phyloP scores from a whole-genome alignment of 768 basidiomycete genomes.

The Lyophyllum decastes region DNA sequence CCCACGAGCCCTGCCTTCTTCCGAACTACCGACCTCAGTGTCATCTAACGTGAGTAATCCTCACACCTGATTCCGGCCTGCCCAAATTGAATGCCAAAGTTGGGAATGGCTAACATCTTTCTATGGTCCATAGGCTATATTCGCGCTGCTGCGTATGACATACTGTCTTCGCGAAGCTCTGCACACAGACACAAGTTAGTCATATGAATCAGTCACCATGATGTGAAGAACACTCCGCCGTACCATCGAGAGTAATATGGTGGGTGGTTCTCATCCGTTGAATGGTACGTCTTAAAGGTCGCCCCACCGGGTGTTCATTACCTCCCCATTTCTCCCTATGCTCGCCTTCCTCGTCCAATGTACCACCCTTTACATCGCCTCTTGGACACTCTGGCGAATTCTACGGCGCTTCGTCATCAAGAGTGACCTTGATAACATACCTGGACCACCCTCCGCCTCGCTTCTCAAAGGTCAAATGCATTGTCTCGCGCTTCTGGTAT shows the following conservation, averaged over 20 bases:
- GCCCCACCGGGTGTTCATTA: no score
- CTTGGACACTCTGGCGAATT: constrained; percentile 4
- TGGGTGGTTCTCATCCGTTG: not conserved
- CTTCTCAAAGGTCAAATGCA: not conserved
- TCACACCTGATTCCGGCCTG: not conserved
- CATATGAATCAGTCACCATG: not conserved
- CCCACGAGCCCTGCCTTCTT: not conserved
- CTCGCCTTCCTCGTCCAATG: not conserved
- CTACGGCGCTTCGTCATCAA: not conserved
- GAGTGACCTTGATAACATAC: constrained; percentile 5
- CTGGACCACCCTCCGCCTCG: not conserved
- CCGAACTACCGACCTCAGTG: not conserved
- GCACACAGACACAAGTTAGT: not conserved
- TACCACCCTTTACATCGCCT: not conserved
- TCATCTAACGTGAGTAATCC: not conserved
- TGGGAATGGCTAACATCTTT: not conserved
- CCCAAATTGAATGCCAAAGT: not conserved
- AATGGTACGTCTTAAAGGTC: not conserved
- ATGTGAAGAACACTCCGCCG: no score
- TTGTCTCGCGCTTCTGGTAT: not conserved
- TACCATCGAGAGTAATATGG: no score
- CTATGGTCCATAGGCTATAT: not conserved
- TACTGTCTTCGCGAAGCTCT: not conserved
- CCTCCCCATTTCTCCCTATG: not conserved
- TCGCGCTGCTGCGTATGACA: not conserved